A percentile compares a stretch with the other conserved stretches of the same genome.
These are phyloP conservation scores for Pholiota microspora DNA, from an alignment of 768 basidiomycete genomes.

Conservation along the genomic window DNA sequence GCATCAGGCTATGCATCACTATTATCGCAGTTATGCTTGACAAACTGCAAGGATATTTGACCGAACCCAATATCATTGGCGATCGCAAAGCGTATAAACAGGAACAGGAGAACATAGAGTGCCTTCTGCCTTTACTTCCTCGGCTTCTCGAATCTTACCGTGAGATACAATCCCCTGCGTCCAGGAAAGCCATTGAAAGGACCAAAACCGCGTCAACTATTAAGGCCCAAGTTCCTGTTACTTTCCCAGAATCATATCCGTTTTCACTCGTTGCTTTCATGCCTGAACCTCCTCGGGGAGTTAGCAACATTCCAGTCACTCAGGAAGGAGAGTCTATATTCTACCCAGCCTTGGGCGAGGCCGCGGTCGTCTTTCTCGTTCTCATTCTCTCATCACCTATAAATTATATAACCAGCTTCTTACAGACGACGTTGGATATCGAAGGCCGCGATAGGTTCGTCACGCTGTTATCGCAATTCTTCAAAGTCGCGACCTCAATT, in stretches of 20 bases:
- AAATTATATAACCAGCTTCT: constrained; percentile 72
- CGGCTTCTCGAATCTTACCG: constrained; percentile 87
- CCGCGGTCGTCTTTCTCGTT: constrained; percentile 79
- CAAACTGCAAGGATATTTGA: constrained; percentile 79
- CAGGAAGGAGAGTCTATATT: constrained; percentile 53
- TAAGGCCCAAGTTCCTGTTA: constrained; percentile 63
- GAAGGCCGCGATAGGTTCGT: constrained; percentile 85
- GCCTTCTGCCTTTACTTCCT: constrained; percentile 77
- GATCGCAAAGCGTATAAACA: constrained; percentile 64
- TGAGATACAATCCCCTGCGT: constrained; percentile 72
- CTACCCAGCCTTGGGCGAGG: constrained; percentile 81
- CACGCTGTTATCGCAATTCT: constrained; percentile 68
- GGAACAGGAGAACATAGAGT: constrained; percentile 93
- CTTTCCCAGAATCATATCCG: constrained; percentile 93
- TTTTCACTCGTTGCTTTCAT: constrained; percentile 76
- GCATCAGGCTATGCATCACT: constrained; percentile 84
- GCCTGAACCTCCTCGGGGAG: constrained; percentile 50
- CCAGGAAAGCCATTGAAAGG: constrained; percentile 67
- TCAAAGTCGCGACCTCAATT: constrained; percentile 79
- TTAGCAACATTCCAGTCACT: constrained; percentile 35
- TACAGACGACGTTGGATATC: constrained; percentile 81
- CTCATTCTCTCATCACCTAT: constrained; percentile 78
- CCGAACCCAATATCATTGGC: constrained; percentile 58
- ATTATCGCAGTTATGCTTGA: constrained; percentile 89
- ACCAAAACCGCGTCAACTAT: constrained; percentile 57